A percentile compares a stretch with the other conserved stretches of the same genome.
These are phyloP conservation scores for Beta vulgaris DNA, from an alignment of 148 eudicot genomes.

Conservation along the genomic window DNA sequence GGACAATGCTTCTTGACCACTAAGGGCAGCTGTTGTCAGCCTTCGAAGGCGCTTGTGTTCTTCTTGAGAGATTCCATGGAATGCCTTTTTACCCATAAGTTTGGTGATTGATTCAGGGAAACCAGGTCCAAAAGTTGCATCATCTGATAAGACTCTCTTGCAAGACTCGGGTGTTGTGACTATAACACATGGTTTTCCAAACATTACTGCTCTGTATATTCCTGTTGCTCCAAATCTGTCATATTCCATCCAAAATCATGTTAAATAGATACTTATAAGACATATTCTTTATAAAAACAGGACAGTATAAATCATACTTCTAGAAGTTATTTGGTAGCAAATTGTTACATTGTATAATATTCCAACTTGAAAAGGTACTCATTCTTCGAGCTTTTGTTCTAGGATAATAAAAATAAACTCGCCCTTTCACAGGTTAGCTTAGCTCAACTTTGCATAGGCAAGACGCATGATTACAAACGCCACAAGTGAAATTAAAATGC, in stretches of 20 bases:
- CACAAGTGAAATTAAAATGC: too few species aligned
- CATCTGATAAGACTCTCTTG: slow-evolving; percentile 37
- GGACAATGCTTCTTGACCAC: slow-evolving; percentile 40
- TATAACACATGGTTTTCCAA: slow-evolving; percentile 42
- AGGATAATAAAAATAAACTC: too few species aligned
- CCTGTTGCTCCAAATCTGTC: slow-evolving; percentile 31
- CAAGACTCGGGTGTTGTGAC: slow-evolving; percentile 39
- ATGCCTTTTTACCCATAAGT: slow-evolving; percentile 38
- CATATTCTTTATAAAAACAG: background rate
- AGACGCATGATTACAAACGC: too few species aligned
- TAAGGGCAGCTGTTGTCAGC: slow-evolving; percentile 35
- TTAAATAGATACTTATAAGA: background rate
- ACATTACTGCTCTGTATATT: slow-evolving; percentile 37
- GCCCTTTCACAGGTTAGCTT: too few species aligned
- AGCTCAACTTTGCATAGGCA: too few species aligned
- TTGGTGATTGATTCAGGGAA: slow-evolving; percentile 41
- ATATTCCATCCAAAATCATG: background rate
- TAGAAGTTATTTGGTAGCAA: too few species aligned
- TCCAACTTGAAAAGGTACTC: too few species aligned
- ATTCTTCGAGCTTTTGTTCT: too few species aligned
- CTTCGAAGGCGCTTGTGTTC: slow-evolving; percentile 40
- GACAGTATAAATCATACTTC: too few species aligned
- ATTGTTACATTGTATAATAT: too few species aligned
- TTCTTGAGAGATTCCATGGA: slow-evolving; percentile 34
- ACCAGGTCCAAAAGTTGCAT: slow-evolving; percentile 36